Base-by-base conservation (phyloP, 331 rosid species). In the Quercus lobata region DNA sequence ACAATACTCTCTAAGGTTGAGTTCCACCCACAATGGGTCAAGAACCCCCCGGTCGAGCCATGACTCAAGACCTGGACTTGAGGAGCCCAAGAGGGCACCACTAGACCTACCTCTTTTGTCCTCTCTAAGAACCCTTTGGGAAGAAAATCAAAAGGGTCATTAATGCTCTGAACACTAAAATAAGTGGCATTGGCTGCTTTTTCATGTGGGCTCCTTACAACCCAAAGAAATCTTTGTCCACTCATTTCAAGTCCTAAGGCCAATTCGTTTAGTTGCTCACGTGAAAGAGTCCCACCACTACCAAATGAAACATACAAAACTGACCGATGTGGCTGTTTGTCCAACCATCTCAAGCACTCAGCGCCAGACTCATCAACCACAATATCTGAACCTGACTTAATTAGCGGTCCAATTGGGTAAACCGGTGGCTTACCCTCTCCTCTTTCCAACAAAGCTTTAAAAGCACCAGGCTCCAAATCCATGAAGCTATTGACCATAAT, bases 211-310 rank as follows among this genome's bases (percentile, higher is more conserved):
- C 62, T 29, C 21, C 78, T 86, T 4, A 74, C 56, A 63, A 73
- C 87, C 89, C 89, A 86, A 17, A 86, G 19, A 41, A 86, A 86
- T 57, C 69, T 82, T 15, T 72, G 83, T 0, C 25, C 25, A 35
- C 85, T 78, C 52, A 65, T 7, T 78, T 85, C 88, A 21, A 81
- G 75, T 11, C 88, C 88, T 1, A 71, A 56, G 14, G 88, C 83
- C 2, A 85, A 72, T 52, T 85, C 86, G 5, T 78, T 65, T 10
- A 71, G 58, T 5, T 85, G 85, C 0, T 78, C 70, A 4, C 63
- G 83, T 0, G 86, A 85, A 6, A 81, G 88, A 61, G 88, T 81
- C 3, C 88, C 88, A 4, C 88, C 88, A 75, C 81, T 85, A 8
- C 88, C 78, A 11, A 57, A 57, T 10, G 69, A 74, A 30, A 74